Base-by-base conservation (phyloP, 1,284 basidiomycete genomes). In the Schizophyllum amplum region DNA sequence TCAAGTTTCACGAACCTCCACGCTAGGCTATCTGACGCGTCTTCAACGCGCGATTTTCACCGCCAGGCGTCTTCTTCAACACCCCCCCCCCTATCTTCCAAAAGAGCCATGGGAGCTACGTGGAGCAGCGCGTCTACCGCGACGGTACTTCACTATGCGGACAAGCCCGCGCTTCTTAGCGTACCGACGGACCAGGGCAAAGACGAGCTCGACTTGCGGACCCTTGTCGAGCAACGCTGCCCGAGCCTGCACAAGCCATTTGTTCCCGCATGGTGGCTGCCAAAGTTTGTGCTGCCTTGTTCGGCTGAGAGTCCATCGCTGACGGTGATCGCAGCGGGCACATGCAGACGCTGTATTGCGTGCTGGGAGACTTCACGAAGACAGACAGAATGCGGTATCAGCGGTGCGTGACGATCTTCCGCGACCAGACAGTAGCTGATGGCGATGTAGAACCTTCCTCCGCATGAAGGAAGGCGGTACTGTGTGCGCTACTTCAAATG, bases 371-470 rank as follows among this genome's bases (percentile, higher is more conserved):
- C 68, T 94, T 94, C 63, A 83, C 83, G 1, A 82, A 83, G 57
- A 75, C 82, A 50, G 88, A 94, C 69, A 75, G 76, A 55, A 79
- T 93, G 57, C 74, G 76, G 59, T 93, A 92, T 68, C 77, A 83
- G 58, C 78, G 89, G 87, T 84, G 60, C 62, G 77, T 65, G 25
- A n/a, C n/a, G n/a, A n/a, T 48, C 55, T 22, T 46, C 5, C 47
- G 9, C 4, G 24, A 17, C n/a, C 22, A 54, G 21, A 9, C 22
- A 9, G 13, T 47, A 42, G 48, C 53, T 55, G 13, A 52, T 42
- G 46, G 22, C 23, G 26, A 47, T 22, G 42, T 54, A 78, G 77
- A 59, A 72, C 68, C 53, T 70, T 73, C 59, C 57, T 80, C 52
- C 69, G 69, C 22, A 62, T 78, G 33, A 62, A 63, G 23, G 78